Evolutionary conservation across 2,329 filamentous ascomycete genomes (phyloP).

Genomic region (Ceratocystis cacaofunesta): DNA sequence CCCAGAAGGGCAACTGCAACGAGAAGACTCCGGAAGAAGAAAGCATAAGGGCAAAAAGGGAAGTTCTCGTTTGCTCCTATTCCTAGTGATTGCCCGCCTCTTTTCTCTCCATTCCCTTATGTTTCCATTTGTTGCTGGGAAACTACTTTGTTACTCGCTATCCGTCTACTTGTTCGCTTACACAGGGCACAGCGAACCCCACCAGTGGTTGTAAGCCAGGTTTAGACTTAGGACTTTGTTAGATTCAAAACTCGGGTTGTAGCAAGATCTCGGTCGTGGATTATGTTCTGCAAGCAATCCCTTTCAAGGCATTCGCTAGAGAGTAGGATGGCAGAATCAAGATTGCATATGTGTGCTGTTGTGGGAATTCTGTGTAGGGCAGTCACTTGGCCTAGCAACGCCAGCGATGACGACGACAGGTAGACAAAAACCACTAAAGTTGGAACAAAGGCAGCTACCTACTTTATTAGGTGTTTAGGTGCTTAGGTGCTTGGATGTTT

Average conservation of each 20-base stretch:
- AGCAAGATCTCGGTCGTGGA: background rate
- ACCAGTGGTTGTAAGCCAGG: background rate
- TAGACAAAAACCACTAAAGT: background rate
- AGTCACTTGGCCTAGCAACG: background rate
- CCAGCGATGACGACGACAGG: background rate
- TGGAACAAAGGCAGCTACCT: background rate
- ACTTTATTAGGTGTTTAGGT: background rate
- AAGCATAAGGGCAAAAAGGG: background rate
- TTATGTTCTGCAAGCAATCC: background rate
- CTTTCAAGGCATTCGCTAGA: background rate
- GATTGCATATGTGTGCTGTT: background rate
- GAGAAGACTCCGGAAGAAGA: no score
- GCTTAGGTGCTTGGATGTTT: constrained; percentile 1
- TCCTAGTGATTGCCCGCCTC: background rate
- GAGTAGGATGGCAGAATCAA: background rate
- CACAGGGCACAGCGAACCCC: background rate
- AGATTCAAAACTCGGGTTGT: background rate
- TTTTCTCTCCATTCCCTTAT: background rate
- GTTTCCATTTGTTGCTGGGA: no score
- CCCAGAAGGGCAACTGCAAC: background rate
- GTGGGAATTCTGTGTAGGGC: background rate
- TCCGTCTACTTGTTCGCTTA: background rate
- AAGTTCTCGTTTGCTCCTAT: background rate
- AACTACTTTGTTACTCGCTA: background rate
- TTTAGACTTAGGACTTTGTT: background rate